A percentile compares a stretch with the other conserved stretches of the same genome.
phyloP scores from a whole-genome alignment of 2,329 filamentous ascomycete genomes.

The Aspergillus viridinutans region DNA sequence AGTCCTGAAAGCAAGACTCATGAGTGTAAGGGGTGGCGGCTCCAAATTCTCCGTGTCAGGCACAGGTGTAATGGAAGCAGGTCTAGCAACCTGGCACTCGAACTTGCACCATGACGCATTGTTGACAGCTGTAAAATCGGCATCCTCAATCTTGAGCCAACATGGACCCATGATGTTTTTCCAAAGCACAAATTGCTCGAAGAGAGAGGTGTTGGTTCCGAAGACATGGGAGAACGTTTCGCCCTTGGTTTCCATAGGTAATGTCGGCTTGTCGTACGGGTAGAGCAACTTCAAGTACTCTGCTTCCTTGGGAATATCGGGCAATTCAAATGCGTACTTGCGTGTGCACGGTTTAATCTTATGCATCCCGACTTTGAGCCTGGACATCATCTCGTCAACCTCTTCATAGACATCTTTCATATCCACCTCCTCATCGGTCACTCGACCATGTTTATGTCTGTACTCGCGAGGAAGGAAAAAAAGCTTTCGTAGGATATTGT shows the following conservation, averaged over 20 bases:
- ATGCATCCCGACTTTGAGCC: slow-evolving; percentile 78
- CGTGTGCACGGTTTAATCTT: slow-evolving; percentile 87
- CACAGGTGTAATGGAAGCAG: slow-evolving; percentile 67
- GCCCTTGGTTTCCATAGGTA: slow-evolving; percentile 68
- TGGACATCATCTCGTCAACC: slow-evolving; percentile 83
- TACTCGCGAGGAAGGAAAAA: slow-evolving; percentile 82
- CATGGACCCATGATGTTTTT: slow-evolving; percentile 99
- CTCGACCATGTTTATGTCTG: slow-evolving; percentile 55
- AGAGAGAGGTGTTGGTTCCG: slow-evolving; percentile 85
- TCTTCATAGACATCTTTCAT: slow-evolving; percentile 90
- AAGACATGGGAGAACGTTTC: slow-evolving; percentile 94
- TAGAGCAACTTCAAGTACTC: slow-evolving; percentile 96
- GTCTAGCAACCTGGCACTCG: slow-evolving; percentile 76
- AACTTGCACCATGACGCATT: slow-evolving; percentile 97
- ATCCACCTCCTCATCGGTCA: slow-evolving; percentile 71
- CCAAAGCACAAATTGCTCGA: slow-evolving; percentile 97
- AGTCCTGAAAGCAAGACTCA: slow-evolving; percentile 88
- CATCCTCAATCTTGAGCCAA: slow-evolving; percentile 87
- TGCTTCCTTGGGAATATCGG: slow-evolving; percentile 78
- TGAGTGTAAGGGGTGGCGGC: slow-evolving; percentile 83
- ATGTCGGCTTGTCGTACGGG: slow-evolving; percentile 75
- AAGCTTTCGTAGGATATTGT: slow-evolving; percentile 88
- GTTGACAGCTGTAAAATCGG: slow-evolving; percentile 77
- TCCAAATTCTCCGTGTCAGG: slow-evolving; percentile 77
- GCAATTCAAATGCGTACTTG: slow-evolving; percentile 94